A percentile compares a stretch with the other conserved stretches of the same genome.
phyloP scores from a whole-genome alignment of 257 asterid species.

The Solanum neorickii region DNA sequence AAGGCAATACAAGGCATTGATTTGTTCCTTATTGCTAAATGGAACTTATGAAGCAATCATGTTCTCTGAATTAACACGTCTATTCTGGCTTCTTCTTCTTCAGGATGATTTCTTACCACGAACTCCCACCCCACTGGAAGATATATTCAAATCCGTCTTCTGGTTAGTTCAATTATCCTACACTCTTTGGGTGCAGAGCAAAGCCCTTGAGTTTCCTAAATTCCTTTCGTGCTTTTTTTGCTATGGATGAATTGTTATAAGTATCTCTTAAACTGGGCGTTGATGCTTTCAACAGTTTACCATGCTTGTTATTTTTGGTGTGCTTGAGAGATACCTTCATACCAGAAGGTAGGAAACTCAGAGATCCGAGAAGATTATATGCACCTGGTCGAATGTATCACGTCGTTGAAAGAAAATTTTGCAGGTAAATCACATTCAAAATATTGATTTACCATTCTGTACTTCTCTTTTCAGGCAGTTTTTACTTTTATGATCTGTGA shows the following conservation, averaged over 20 bases:
- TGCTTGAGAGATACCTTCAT: slow-evolving; percentile 96
- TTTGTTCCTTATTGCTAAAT: neutral
- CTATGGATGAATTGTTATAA: slow-evolving; percentile 13
- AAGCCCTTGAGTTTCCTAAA: neutral
- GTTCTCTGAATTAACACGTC: neutral
- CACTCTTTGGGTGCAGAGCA: neutral
- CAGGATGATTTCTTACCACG: slow-evolving; percentile 97
- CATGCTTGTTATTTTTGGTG: slow-evolving; percentile 72
- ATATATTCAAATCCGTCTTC: slow-evolving; percentile 78
- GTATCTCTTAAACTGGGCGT: slow-evolving; percentile 32
- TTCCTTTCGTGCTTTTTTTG: neutral
- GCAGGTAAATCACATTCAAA: slow-evolving; percentile 44
- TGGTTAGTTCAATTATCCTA: slow-evolving; percentile 46
- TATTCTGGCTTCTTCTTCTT: neutral
- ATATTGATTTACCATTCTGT: neutral
- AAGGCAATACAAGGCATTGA: neutral
- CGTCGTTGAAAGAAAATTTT: slow-evolving; percentile 80
- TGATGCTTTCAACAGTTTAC: slow-evolving; percentile 88
- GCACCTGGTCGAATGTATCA: slow-evolving; percentile 98
- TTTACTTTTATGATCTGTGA: neutral
- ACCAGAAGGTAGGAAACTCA: slow-evolving; percentile 88
- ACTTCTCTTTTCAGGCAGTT: neutral
- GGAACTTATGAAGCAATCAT: neutral
- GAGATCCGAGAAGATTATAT: slow-evolving; percentile 85
- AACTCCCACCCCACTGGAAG: slow-evolving; percentile 92